A percentile compares a stretch with the other conserved stretches of the same genome.
Conservation (phyloP, 1,139 yeast species). For the Ogataea hybrid region DNA sequence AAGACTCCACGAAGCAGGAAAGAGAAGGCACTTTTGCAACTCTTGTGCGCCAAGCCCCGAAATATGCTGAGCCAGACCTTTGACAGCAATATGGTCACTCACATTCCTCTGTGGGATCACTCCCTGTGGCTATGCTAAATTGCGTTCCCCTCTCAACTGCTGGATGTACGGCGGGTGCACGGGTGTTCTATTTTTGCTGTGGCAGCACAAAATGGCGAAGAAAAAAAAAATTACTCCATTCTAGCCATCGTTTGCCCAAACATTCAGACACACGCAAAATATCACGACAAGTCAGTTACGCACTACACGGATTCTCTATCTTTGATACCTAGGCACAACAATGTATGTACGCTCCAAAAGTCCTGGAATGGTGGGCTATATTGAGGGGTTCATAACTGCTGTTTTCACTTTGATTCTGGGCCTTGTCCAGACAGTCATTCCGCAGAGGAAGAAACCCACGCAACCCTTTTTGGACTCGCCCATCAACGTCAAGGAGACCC, state of each 20-base stretch:
- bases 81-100: too few species aligned
- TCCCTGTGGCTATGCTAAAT: too few species aligned
- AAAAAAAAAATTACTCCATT: neutral
- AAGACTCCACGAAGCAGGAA: neutral
- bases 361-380: neutral
- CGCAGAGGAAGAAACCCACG: neutral
- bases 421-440: neutral
- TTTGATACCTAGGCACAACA: neutral
- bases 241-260: neutral
- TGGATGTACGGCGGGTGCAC: neutral
- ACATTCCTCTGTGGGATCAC: too few species aligned
- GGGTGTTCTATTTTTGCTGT: slow-evolving; percentile 1
- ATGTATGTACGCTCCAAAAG: neutral
- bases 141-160: too few species aligned
- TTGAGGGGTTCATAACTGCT: neutral
- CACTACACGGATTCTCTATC: neutral
- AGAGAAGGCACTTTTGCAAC: neutral
- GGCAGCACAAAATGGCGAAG: slow-evolving; percentile 1
- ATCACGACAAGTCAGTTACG: neutral
- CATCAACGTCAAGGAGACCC: slow-evolving; percentile 2
- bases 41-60: too few species aligned
- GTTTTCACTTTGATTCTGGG: neutral
- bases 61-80: too few species aligned
- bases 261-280: too few species aligned
- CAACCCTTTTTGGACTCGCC: neutral